Evolutionary conservation across 805 yeast genomes (phyloP), one percentile per base, ranked within the genome.

Genomic region (Schwanniomyces pseudopolymorphus): DNA sequence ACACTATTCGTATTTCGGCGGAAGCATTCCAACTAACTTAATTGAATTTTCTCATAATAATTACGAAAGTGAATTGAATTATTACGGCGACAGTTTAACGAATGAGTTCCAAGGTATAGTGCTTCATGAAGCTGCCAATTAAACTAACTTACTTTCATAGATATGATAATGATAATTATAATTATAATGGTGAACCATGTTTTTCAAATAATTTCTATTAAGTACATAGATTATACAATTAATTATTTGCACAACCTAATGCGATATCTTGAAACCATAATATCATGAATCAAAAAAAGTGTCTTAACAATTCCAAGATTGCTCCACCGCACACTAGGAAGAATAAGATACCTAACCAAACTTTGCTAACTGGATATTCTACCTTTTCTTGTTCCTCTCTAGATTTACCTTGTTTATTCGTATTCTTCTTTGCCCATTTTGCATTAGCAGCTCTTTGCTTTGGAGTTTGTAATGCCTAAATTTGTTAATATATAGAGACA

Each of bases 301-400:
- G 55, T 52, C 83, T 76, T 24, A 88, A 48, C 37, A 88, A 51
- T 65, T 89, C 94, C 40, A 90, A 72, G 6, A 87, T 50, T 51
- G 91, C 96, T 56, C 96, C 96, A 47, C 96, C 96, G 50, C 85
- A 73, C 10, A 90, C 74, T 53, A 89, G 72, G 62, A 89, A 89
- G 4, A 77, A 75, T 45, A 86, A 68, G 2, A 81, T 67, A 25
- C 67, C 60, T 7, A 87, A 60, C 95, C 96, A 87, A 13, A 77
- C 62, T 59, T 70, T 83, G 42, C 89, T 78, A 39, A 85, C 60
- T 5, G 90, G 84, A 27, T 74, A 66, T 47, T 73, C 67, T 22
- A 64, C 62, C 49, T 73, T 70, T 19, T 65, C 65, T 37, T 60
- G 59, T 37, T 55, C 65, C 11, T 70, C 63, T 57, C 79, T 82